Conservation (phyloP, 768 basidiomycete species). For the Mycena metata region DNA sequence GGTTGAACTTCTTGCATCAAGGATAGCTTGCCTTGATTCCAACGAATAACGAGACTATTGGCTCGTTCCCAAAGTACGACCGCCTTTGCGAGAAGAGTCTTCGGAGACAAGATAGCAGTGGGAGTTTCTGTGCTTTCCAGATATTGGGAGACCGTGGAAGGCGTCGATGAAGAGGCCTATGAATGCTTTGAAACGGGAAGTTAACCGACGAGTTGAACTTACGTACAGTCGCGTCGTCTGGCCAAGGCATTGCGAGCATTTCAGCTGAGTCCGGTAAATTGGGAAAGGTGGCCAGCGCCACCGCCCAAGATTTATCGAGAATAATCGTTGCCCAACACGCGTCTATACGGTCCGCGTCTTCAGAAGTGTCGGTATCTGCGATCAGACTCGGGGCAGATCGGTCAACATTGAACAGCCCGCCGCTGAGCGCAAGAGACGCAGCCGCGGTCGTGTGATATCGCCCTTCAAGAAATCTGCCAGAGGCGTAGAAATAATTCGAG, state of each 20-base stretch:
- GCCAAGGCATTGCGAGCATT: constrained; percentile 28
- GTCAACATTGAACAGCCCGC: constrained; percentile 42
- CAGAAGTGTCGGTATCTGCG: neutral
- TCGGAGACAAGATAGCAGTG: neutral
- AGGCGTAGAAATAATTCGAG: constrained; percentile 56
- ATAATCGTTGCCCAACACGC: constrained; percentile 31
- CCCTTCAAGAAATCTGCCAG: constrained; percentile 51
- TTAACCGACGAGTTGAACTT: neutral
- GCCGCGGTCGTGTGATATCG: constrained; percentile 56
- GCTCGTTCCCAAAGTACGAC: constrained; percentile 35
- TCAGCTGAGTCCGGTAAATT: constrained; percentile 2
- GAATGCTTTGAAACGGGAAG: neutral
- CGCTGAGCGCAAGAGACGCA: constrained; percentile 46
- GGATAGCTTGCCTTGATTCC: constrained; percentile 15
- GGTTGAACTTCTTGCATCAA: neutral
- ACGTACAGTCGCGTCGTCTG: constrained; percentile 6
- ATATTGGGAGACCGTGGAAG: constrained; percentile 22
- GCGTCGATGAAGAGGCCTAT: neutral
- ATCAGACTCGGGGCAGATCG: neutral
- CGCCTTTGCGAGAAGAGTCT: constrained; percentile 31
- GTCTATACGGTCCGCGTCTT: constrained; percentile 33
- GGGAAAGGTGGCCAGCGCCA: constrained; percentile 20
- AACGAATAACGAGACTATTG: constrained; percentile 13
- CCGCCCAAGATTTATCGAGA: constrained; percentile 35
- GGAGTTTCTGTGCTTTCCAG: constrained; percentile 12